phyloP scores from a whole-genome alignment of 176 grass and related monocot genomes.

The Lolium perenne region DNA sequence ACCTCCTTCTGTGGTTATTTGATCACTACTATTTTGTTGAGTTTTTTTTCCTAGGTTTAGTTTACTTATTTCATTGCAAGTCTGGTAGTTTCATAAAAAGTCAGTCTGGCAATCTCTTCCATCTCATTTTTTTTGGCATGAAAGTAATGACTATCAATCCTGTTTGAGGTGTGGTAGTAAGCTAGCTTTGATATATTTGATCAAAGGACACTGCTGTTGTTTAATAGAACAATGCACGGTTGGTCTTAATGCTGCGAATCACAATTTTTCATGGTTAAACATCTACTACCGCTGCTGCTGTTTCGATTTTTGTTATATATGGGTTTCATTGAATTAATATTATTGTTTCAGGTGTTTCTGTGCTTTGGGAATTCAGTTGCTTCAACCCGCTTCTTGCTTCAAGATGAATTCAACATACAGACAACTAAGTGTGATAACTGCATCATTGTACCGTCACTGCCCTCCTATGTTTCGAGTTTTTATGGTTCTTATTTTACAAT shows the following conservation, averaged over 20 bases:
- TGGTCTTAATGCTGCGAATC: constrained; percentile 1
- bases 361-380: constrained; percentile 99
- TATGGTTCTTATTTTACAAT: neutral
- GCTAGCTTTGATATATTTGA: neutral
- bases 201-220: neutral
- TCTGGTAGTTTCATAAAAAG: neutral
- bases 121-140: neutral
- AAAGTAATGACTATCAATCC: neutral
- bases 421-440: constrained; percentile 98
- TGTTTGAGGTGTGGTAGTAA: neutral
- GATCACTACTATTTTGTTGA: neutral
- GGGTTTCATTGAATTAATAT: constrained; percentile 2
- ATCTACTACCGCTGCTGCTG: neutral
- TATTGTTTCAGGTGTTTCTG: constrained; percentile 72
- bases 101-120: neutral
- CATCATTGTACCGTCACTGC: constrained; percentile 71
- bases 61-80: constrained; percentile 1
- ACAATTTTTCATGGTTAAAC: neutral
- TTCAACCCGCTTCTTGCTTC: constrained; percentile 94
- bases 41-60: neutral
- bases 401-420: constrained; percentile 99
- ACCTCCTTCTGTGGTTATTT: neutral
- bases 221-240: neutral
- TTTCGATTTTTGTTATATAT: neutral
- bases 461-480: constrained; percentile 12